phyloP scores from a whole-genome alignment of 192 early-diverging fungal genomes.

The Chytriomyces sp. region DNA sequence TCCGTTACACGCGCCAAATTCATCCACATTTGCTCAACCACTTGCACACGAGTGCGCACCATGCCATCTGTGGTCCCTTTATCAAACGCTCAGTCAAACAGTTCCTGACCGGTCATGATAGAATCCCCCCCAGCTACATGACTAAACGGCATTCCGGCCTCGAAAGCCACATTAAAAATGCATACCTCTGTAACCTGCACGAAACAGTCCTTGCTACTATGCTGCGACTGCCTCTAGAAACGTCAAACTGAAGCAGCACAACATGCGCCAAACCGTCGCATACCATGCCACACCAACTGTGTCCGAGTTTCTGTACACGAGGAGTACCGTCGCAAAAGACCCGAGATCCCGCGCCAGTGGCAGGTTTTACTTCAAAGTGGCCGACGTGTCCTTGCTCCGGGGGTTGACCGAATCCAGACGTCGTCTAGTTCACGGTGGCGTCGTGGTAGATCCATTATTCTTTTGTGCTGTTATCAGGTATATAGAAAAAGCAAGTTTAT shows the following conservation, averaged over 20 bases:
- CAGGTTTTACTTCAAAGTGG: neutral
- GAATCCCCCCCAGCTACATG: no score
- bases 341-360: neutral
- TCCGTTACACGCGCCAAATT: slow-evolving; percentile 13
- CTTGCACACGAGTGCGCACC: neutral
- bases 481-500: no score
- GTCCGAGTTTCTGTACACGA: slow-evolving; percentile 18
- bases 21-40: slow-evolving; percentile 6
- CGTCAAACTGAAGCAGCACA: slow-evolving; percentile 9
- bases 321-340: neutral
- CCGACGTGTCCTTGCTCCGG: neutral
- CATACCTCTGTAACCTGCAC: no score
- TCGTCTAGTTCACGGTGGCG: slow-evolving; percentile 12
- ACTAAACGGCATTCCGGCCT: neutral
- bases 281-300: slow-evolving; percentile 10
- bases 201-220: neutral
- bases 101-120: neutral
- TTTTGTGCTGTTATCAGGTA: no score
- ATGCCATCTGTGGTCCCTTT: slow-evolving; percentile 30
- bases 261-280: slow-evolving; percentile 5
- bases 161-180: slow-evolving; percentile 4
- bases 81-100: slow-evolving; percentile 27
- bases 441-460: slow-evolving; percentile 19
- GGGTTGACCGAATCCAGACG: neutral
- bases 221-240: neutral